phyloP scores from a whole-genome alignment of 257 asterid species.

The Asclepias syriaca region DNA sequence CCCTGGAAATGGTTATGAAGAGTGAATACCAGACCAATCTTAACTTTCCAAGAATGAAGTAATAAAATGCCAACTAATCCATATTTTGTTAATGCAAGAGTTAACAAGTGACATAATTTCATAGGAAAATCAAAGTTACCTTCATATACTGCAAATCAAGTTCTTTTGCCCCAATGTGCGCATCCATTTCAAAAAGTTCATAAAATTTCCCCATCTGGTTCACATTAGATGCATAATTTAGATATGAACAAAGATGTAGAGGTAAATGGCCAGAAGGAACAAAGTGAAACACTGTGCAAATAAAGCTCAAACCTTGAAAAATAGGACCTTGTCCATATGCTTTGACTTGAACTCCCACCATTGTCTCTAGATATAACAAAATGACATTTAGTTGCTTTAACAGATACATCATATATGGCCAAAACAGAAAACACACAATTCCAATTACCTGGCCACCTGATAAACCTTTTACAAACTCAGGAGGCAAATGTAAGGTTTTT shows the following conservation, averaged over 20 bases:
- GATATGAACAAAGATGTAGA: constrained; percentile 3
- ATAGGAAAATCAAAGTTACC: constrained; percentile 40
- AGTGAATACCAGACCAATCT: not conserved
- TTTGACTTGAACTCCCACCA: constrained; percentile 99
- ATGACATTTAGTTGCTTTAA: constrained; percentile 9
- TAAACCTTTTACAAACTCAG: constrained; percentile 58
- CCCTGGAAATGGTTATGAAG: constrained; percentile 46
- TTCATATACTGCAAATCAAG: constrained; percentile 97
- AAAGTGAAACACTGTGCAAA: not conserved
- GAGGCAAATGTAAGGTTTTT: constrained; percentile 78
- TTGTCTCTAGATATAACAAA: constrained; percentile 65
- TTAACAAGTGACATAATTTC: not conserved
- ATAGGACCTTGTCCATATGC: constrained; percentile 98
- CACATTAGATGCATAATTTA: constrained; percentile 19
- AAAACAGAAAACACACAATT: constrained; percentile 20
- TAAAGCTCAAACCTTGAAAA: constrained; percentile 68
- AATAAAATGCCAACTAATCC: not conserved
- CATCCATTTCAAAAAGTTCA: constrained; percentile 98
- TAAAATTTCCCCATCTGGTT: constrained; percentile 97
- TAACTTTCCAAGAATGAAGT: not conserved
- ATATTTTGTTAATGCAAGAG: not conserved
- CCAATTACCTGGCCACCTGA: constrained; percentile 84
- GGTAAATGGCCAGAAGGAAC: not conserved
- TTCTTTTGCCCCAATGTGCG: constrained; percentile 94
- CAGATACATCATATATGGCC: constrained; percentile 8